These are phyloP conservation scores for Podaxis mareebaensis DNA, from an alignment of 768 basidiomycete genomes.

Conservation along the genomic window DNA sequence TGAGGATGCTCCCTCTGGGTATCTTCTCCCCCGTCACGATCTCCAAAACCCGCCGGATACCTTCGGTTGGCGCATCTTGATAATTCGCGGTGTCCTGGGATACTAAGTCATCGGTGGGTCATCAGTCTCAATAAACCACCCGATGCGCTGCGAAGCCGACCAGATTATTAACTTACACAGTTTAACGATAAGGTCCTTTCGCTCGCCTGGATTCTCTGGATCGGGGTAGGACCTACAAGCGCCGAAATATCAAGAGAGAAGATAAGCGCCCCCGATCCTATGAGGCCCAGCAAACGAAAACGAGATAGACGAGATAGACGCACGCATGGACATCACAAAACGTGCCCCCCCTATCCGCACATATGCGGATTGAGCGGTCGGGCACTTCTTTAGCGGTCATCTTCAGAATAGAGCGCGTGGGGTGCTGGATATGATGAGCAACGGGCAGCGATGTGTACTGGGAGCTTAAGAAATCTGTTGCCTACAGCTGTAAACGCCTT, in stretches of 20 bases:
- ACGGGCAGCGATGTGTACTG: neutral
- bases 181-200: constrained; percentile 88
- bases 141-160: neutral
- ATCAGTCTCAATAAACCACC: neutral
- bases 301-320: constrained; percentile 24
- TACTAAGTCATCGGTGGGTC: constrained; percentile 43
- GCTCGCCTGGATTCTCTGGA: constrained; percentile 55
- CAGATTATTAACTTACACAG: constrained; percentile 55
- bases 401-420: neutral
- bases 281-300: neutral
- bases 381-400: constrained; percentile 39
- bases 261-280: neutral
- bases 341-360: constrained; percentile 88
- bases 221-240: constrained; percentile 68
- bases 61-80: constrained; percentile 91
- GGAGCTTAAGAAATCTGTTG: too few relatives aligned
- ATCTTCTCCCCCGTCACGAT: constrained; percentile 68
- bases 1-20: constrained; percentile 62
- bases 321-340: constrained; percentile 90
- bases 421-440: neutral
- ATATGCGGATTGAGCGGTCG: constrained; percentile 79
- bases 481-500: neutral
- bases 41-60: constrained; percentile 85
- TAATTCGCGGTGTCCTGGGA: constrained; percentile 91
- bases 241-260: neutral